Base-by-base conservation (phyloP, 768 basidiomycete species). In the Mycena metata region DNA sequence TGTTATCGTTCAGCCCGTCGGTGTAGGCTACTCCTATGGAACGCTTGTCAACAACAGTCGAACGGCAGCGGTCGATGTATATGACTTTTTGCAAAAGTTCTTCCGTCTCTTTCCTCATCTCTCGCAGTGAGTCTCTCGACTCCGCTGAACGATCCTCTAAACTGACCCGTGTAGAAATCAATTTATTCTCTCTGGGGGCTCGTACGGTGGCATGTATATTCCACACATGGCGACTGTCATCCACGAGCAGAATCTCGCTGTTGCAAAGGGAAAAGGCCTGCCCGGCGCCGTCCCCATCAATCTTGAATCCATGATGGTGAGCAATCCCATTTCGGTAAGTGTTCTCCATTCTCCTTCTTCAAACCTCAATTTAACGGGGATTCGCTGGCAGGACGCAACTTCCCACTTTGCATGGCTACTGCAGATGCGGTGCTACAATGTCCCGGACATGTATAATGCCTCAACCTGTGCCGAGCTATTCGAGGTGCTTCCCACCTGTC, bases 171-270 rank as follows among this genome's bases (percentile, higher is more conserved):
- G 23, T 51, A 76, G 75, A 16, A 76, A 73, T 39, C 61, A 66
- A 63, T 71, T 39, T 15, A 64, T 78, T 33, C 33, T 81, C 5
- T 71, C 78, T 10, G 70, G 78, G 11, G 80, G 80, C 8, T 79
- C 79, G 5, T 82, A 81, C 65, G 80, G 80, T 45, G 80, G 80
- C 0, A 70, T 76, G 7, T 82, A 81, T 56, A 68, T 79, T 10
- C 79, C 81, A 4, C 71, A 80, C 58, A 82, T 81, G 42, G 80
- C 78, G 1, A 77, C 78, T 17, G 80, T 79, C 15, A 79, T 81
- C 19, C 75, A 80, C 63, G 74, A 75, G 66, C 72, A 77, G 36
- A 82, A 82, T 67, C 67, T 69, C 13, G 73, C 72, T 16, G 39
- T 79, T 23, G 73, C 66, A 1, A 50, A 30, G 3, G 73, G 75